Evolutionary conservation across 805 yeast species (phyloP).

Genomic region (Priceomyces medius): DNA sequence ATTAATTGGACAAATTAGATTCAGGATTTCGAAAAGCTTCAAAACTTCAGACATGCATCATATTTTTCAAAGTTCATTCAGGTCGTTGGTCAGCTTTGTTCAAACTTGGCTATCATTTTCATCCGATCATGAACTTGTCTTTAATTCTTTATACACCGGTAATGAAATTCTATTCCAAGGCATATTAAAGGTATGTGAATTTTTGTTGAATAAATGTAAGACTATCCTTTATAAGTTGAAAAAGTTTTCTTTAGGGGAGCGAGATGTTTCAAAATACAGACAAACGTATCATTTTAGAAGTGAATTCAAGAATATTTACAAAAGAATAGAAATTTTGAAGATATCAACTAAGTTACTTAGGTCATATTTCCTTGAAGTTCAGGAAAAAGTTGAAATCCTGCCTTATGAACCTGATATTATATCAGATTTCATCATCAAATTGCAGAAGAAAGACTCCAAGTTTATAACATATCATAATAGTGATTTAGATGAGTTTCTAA

Average conservation of each 20-base stretch:
- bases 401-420: not conserved
- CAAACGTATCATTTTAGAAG: not conserved
- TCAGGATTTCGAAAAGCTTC: not conserved
- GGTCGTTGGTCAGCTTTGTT: conserved; percentile 3
- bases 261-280: not conserved
- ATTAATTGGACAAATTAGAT: conserved; percentile 10
- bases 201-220: conserved; percentile 3
- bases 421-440: conserved; percentile 4
- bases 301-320: not conserved
- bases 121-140: conserved; percentile 12
- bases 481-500: conserved; percentile 12
- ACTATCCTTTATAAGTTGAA: conserved; percentile 1
- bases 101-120: conserved; percentile 7
- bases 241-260: not conserved
- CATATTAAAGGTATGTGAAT: conserved; percentile 8
- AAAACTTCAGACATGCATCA: conserved; percentile 2
- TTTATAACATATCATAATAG: not conserved
- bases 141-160: conserved; percentile 24
- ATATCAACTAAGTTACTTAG: conserved; percentile 7
- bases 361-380: conserved; percentile 13
- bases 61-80: not conserved
- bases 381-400: not conserved
- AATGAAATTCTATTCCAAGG: conserved; percentile 28
- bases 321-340: not conserved
- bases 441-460: conserved; percentile 1